Evolutionary conservation across 495 filamentous ascomycete species (phyloP).

Genomic region (Umbilicaria muhlenbergii): DNA sequence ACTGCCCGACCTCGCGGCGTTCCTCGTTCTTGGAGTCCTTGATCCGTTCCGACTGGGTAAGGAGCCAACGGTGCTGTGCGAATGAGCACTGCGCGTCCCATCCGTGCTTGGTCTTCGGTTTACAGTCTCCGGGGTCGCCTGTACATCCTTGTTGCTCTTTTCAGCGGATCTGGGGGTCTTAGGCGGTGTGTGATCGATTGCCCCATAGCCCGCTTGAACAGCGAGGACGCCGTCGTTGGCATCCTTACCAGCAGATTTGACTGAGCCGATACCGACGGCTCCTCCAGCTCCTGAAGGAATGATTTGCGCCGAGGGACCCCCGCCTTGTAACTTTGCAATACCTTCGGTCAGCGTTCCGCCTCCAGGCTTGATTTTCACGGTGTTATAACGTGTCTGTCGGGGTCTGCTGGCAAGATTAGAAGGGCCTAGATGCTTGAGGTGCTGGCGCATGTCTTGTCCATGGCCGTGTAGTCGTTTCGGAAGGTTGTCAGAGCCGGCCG

Average conservation of each 20-base stretch:
- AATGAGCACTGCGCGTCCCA: conserved; percentile 6
- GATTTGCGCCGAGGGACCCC: conserved; percentile 7
- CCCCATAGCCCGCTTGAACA: conserved; percentile 48
- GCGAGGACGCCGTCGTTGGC: conserved; percentile 58
- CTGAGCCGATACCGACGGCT: conserved; percentile 35
- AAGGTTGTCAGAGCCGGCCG: conserved; percentile 15
- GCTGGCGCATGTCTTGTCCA: conserved; percentile 55
- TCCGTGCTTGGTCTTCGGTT: conserved; percentile 23
- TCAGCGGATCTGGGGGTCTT: neutral
- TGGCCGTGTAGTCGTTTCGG: conserved; percentile 22
- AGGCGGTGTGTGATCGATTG: neutral
- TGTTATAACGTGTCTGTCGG: conserved; percentile 65
- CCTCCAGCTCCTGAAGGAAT: conserved; percentile 18
- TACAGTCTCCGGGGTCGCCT: conserved; percentile 23
- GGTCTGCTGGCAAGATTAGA: conserved; percentile 81
- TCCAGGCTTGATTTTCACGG: conserved; percentile 80
- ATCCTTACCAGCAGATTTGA: conserved; percentile 32
- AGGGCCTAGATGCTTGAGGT: conserved; percentile 81
- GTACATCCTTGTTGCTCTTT: neutral
- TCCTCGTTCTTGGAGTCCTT: conserved; percentile 23
- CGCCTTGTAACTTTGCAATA: conserved; percentile 3
- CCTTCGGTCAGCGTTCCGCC: conserved; percentile 6
- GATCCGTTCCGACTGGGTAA: conserved; percentile 17
- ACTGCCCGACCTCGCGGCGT: conserved; percentile 60
- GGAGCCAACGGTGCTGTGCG: conserved; percentile 25